A percentile compares a stretch with the other conserved stretches of the same genome.
phyloP scores from a whole-genome alignment of 2,329 filamentous ascomycete species.

The Penicillium sp. region DNA sequence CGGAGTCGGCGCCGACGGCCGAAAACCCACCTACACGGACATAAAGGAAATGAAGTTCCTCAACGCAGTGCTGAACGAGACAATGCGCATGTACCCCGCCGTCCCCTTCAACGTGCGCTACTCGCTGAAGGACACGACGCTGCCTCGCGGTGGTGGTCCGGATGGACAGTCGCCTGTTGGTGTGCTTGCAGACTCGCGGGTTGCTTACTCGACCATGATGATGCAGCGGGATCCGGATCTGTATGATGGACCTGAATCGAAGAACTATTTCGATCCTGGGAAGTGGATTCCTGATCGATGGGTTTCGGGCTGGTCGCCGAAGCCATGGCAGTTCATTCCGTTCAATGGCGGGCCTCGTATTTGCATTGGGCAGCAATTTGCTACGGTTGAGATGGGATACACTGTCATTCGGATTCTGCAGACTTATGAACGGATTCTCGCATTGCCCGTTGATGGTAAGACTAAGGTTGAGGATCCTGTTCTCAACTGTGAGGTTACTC shows the following conservation, averaged over 20 bases:
- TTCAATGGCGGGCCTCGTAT: conserved; percentile 54
- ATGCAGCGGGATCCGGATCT: conserved; percentile 52
- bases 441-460: conserved; percentile 31
- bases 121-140: conserved; percentile 67
- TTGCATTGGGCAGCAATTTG: conserved; percentile 59
- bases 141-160: conserved; percentile 61
- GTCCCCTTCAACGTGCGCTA: conserved; percentile 77
- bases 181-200: conserved; percentile 46
- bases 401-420: conserved; percentile 45
- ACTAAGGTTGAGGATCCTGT: conserved; percentile 36
- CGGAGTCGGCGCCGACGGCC: conserved; percentile 54
- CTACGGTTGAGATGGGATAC: conserved; percentile 57
- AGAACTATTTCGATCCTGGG: conserved; percentile 40
- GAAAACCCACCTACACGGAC: conserved; percentile 64
- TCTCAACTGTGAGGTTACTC: conserved; percentile 39
- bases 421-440: conserved; percentile 39
- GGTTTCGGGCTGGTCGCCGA: conserved; percentile 49
- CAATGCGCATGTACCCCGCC: conserved; percentile 69
- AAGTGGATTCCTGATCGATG: conserved; percentile 52
- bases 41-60: conserved; percentile 87
- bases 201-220: conserved; percentile 51
- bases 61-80: conserved; percentile 67
- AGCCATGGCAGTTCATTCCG: conserved; percentile 54
- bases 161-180: conserved; percentile 47
- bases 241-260: conserved; percentile 43